phyloP scores from a whole-genome alignment of 352 stramenopile genomes.

The Globisporangium canariense region DNA sequence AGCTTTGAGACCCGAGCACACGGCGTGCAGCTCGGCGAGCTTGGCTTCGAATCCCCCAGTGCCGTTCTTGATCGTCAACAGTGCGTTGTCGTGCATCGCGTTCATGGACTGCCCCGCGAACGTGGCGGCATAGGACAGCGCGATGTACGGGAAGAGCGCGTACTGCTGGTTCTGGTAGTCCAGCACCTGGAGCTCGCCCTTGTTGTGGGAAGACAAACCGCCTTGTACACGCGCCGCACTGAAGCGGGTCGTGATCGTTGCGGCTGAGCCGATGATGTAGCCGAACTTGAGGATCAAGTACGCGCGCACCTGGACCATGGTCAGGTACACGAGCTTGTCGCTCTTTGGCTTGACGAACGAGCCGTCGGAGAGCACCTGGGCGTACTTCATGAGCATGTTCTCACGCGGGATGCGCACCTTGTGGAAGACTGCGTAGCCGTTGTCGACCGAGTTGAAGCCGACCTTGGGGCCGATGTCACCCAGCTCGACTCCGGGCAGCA shows the following conservation, averaged over 20 bases:
- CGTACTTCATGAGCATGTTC: constrained; percentile 52
- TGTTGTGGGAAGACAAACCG: constrained; percentile 12
- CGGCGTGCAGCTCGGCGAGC: constrained; percentile 33
- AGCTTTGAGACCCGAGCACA: constrained; percentile 42
- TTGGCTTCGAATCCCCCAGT: constrained; percentile 20
- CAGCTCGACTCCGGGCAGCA: constrained; percentile 84
- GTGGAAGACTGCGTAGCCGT: constrained; percentile 87
- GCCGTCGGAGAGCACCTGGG: constrained; percentile 49
- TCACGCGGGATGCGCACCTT: constrained; percentile 83
- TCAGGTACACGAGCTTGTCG: constrained; percentile 54
- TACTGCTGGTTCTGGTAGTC: constrained; percentile 41
- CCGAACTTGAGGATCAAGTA: constrained; percentile 21
- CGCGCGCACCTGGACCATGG: constrained; percentile 33
- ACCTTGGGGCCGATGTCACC: constrained; percentile 93
- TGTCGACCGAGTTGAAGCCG: constrained; percentile 90
- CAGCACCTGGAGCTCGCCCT: constrained; percentile 33
- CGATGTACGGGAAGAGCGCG: constrained; percentile 35
- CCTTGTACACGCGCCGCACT: constrained; percentile 29
- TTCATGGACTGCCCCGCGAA: constrained; percentile 27
- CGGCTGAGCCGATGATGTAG: constrained; percentile 15
- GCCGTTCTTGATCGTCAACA: constrained; percentile 22
- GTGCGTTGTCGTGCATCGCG: constrained; percentile 22
- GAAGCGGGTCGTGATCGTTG: constrained; percentile 29
- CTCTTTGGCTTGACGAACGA: constrained; percentile 56
- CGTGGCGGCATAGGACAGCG: constrained; percentile 37